Base-by-base conservation (phyloP, 192 early-diverging fungal species). In the Coemansia javaensis region DNA sequence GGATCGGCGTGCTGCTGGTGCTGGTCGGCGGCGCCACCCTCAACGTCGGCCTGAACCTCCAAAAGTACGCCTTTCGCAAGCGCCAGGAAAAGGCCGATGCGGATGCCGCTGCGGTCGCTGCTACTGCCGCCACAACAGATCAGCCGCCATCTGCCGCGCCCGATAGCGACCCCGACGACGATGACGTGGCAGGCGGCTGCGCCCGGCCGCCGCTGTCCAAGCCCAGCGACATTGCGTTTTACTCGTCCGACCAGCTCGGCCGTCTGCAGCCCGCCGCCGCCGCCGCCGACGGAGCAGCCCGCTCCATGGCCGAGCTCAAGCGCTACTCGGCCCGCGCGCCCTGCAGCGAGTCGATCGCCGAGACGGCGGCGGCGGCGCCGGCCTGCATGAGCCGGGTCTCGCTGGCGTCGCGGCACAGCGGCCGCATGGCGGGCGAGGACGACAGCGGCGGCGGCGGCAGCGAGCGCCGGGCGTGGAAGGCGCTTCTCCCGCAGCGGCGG, bases 11-110 rank as follows among this genome's bases (percentile, higher is more conserved):
- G 25, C 60, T 90, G 20, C 63, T 90, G 40, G 78, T 77, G 8
- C 52, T 90, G 20, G 62, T 85, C 20, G 82, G 84, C 23, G 82
- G 82, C 6, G 77, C 81, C 9, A 77, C 78, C 9, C 63, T 81
- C 30, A 90, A 90, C 53, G 63, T 90, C 40, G 88, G 88, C n/a
- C 62, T 90, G 18, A 90, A 90, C 47, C 53, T 88, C 50, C 88
- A 90, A 61, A 90, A 90, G 42, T 79, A 86, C 15, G 88, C 86
- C 1, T 77, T 87, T 16, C 62, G 84, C 7, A 86, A 87, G 51
- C 74, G 81, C 0, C 66, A 81, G 44, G 76, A 83, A 27, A 72
- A 77, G 44, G 34, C 48, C 31, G 53, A 71, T 5, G 54, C 53
- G 5, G 50, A 47, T 12, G 31, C 25, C 4, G 14, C 32, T 1